These are phyloP conservation scores for Solanum clarkiae DNA, from an alignment of 257 asterid species.

Conservation along the genomic window DNA sequence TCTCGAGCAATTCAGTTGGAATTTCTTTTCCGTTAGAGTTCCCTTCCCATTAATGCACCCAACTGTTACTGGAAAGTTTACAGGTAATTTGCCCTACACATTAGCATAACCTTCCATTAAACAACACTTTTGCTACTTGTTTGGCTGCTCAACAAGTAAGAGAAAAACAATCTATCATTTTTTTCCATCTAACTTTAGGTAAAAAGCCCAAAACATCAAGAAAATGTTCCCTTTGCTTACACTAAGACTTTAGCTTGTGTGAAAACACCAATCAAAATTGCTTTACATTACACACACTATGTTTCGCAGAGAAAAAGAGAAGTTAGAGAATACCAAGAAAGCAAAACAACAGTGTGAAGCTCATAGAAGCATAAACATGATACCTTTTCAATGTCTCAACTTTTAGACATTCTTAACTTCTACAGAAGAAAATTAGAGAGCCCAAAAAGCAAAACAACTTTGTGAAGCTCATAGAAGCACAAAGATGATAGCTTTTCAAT, in stretches of 20 bases:
- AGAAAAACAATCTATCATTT: background rate
- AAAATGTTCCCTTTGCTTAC: background rate
- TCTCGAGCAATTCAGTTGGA: constrained; percentile 35
- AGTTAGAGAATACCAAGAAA: background rate
- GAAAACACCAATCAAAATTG: background rate
- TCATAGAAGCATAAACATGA: background rate
- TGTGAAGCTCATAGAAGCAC: background rate
- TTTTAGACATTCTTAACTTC: background rate
- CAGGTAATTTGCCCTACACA: constrained; percentile 28
- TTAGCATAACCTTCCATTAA: background rate
- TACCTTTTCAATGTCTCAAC: background rate
- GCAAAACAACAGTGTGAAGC: background rate
- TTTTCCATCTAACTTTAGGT: background rate
- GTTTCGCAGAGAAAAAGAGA: background rate
- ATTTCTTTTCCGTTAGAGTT: constrained; percentile 14
- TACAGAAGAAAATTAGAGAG: background rate
- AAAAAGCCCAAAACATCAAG: background rate
- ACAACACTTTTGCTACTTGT: background rate
- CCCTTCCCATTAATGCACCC: constrained; percentile 22
- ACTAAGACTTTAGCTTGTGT: background rate
- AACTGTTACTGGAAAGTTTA: constrained; percentile 16
- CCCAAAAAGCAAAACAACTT: background rate
- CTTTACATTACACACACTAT: background rate
- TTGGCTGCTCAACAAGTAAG: background rate
- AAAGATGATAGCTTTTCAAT: background rate